Evolutionary conservation across 2,329 filamentous ascomycete genomes (phyloP).

Genomic region (Stachybotrys elegans): DNA sequence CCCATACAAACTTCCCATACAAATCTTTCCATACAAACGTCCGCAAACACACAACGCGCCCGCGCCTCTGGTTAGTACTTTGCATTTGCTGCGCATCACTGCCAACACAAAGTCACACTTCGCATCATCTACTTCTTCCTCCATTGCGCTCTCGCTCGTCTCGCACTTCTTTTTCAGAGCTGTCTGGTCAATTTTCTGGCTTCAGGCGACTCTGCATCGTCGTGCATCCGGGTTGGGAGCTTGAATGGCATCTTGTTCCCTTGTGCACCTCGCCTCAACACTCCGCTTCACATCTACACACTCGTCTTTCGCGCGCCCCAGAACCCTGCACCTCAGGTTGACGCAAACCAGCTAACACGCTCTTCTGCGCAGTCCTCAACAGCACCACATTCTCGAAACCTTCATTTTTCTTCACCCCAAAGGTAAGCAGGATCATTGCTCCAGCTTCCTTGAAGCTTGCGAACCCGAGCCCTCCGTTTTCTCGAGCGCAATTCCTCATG

Average conservation of each 20-base stretch:
- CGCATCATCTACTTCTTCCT: conserved; percentile 9
- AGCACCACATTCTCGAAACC: conserved; percentile 6
- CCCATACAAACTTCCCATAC: conserved; percentile 57
- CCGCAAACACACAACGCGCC: conserved; percentile 32
- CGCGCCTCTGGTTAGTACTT: conserved; percentile 49
- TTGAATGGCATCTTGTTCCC: conserved; percentile 5
- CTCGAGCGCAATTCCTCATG: conserved; percentile 21
- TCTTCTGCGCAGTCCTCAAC: conserved; percentile 8
- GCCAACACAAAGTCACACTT: conserved; percentile 17
- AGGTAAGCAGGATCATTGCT: conserved; percentile 15
- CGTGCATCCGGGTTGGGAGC: conserved; percentile 1
- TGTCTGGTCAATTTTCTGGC: conserved; percentile 1
- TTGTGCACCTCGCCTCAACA: conserved; percentile 10
- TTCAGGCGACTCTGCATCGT: not conserved
- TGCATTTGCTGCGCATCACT: conserved; percentile 17
- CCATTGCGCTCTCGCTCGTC: too few relatives aligned
- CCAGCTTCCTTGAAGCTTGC: conserved; percentile 11
- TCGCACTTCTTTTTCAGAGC: not conserved
- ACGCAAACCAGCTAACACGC: not conserved
- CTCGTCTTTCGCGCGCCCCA: conserved; percentile 7
- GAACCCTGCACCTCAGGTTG: not conserved
- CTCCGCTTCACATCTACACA: too few relatives aligned
- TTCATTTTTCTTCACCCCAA: conserved; percentile 7
- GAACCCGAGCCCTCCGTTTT: conserved; percentile 13
- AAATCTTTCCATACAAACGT: conserved; percentile 48